Conservation (phyloP, 805 yeast species). For the Cyberlindnera saturnus region DNA sequence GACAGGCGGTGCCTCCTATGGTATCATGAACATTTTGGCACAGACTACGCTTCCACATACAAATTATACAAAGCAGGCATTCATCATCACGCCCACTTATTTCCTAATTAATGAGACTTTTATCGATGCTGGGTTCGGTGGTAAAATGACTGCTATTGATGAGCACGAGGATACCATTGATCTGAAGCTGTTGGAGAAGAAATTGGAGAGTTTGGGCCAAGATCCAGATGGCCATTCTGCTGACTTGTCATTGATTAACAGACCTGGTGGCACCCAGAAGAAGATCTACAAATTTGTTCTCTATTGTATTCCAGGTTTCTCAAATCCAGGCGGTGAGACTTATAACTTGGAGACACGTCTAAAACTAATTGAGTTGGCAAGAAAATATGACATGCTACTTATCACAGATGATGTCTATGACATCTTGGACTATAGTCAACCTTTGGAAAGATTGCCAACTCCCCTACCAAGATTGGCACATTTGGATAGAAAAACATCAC, state of each 20-base stretch:
- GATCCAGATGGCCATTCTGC: slow-evolving; percentile 15
- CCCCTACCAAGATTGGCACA: slow-evolving; percentile 50
- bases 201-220: slow-evolving; percentile 34
- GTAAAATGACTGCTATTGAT: slow-evolving; percentile 58
- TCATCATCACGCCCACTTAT: slow-evolving; percentile 79
- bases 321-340: slow-evolving; percentile 80
- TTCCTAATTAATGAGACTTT: slow-evolving; percentile 71
- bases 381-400: slow-evolving; percentile 69
- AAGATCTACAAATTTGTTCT: slow-evolving; percentile 65
- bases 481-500: slow-evolving; percentile 56
- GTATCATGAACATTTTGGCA: slow-evolving; percentile 59
- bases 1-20: slow-evolving; percentile 85
- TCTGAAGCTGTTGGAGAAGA: slow-evolving; percentile 41
- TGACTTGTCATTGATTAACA: slow-evolving; percentile 20
- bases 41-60: slow-evolving; percentile 59
- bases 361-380: slow-evolving; percentile 60
- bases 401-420: slow-evolving; percentile 88
- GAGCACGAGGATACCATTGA: slow-evolving; percentile 49
- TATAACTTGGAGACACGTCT: slow-evolving; percentile 46
- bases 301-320: slow-evolving; percentile 76
- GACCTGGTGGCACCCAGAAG: slow-evolving; percentile 27
- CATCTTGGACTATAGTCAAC: slow-evolving; percentile 47
- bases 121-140: slow-evolving; percentile 72
- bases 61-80: slow-evolving; percentile 62
- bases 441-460: slow-evolving; percentile 22